Conservation (phyloP, 2,329 filamentous ascomycete species). For the Aspergillus quadricinctus region DNA sequence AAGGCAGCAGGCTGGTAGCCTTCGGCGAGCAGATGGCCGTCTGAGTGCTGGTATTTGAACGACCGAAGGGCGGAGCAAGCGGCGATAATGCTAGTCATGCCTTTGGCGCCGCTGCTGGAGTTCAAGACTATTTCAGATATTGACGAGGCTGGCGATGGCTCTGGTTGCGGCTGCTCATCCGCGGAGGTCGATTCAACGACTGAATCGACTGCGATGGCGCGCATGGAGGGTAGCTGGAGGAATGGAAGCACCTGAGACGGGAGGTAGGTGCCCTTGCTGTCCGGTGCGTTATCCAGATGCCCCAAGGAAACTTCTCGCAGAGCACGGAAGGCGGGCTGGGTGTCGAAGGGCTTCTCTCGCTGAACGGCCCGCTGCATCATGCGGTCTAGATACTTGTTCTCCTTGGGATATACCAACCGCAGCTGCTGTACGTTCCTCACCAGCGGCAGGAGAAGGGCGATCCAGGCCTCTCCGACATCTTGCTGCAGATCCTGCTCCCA, state of each 20-base stretch:
- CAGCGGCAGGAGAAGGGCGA: conserved; percentile 22
- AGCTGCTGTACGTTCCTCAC: conserved; percentile 21
- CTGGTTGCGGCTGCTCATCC: background rate
- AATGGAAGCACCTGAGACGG: conserved; percentile 21
- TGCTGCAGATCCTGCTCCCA: conserved; percentile 21
- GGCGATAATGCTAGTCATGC: conserved; percentile 20
- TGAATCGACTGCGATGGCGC: conserved; percentile 19
- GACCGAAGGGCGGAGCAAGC: conserved; percentile 21
- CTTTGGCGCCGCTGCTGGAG: conserved; percentile 22
- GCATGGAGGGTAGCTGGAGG: conserved; percentile 22
- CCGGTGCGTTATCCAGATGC: conserved; percentile 5
- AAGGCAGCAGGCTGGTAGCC: conserved; percentile 26
- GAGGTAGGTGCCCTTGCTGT: conserved; percentile 7
- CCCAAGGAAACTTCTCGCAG: conserved; percentile 18
- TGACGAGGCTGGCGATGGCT: conserved; percentile 8
- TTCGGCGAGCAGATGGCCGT: conserved; percentile 21
- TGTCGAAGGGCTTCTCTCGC: conserved; percentile 15
- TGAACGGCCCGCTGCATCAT: conserved; percentile 18
- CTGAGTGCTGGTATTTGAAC: conserved; percentile 31
- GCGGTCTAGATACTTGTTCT: conserved; percentile 18
- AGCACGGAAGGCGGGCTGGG: conserved; percentile 13
- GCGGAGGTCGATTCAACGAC: conserved; percentile 19
- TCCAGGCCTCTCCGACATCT: conserved; percentile 24
- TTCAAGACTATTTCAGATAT: conserved; percentile 23
- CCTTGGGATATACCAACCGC: conserved; percentile 16